Base-by-base conservation (phyloP, 371 early-diverging fungal species). In the Mortierella sp. region DNA sequence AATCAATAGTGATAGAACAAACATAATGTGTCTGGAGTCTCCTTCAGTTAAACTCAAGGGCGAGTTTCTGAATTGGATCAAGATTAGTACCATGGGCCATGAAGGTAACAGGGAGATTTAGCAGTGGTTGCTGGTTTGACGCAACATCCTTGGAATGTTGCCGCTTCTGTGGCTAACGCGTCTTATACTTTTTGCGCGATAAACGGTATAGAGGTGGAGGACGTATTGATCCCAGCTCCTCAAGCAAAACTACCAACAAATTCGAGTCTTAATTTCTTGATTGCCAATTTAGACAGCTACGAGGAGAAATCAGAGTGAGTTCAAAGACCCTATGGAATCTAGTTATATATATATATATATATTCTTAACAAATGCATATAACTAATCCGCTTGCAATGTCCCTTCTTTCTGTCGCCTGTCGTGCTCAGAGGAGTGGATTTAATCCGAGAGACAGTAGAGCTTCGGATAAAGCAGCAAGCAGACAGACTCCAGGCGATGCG, bases 41-140 rank as follows among this genome's bases (percentile, higher is more conserved):
- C 79, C 79, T 11, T 69, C 73, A 16, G 58, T 33, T 0, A 78
- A 78, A 48, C 79, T 72, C n/a, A 78, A 74, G 60, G 50, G 36
- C 40, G 79, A 78, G 64, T 78, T 78, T 21, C 8, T 78, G 47
- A 78, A 78, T 28, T 67, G 70, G 59, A 63, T 78, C 36, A 41
- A 66, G 22, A 59, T 78, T 22, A 59, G 63, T 59, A 21, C 24
- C 22, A 73, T 78, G 74, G 70, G 57, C 24, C 63, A 43, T 19
- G 64, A 55, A 58, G 69, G 77, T 77, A 70, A 41, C 16, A 52
- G 10, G 45, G 45, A 16, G 36, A 36, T 36, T 36, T 36, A 36
- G 36, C 36, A 1, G 4, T 36, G 36, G 36, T 6, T 2, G 70
- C 36, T 48, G 4, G 6, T 11, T 19, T n/a, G 15, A 48, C 10